Evolutionary conservation across 352 stramenopile species (phyloP), one percentile per base, ranked within the genome.

Genomic region (Stephanocyclus meneghinianus): DNA sequence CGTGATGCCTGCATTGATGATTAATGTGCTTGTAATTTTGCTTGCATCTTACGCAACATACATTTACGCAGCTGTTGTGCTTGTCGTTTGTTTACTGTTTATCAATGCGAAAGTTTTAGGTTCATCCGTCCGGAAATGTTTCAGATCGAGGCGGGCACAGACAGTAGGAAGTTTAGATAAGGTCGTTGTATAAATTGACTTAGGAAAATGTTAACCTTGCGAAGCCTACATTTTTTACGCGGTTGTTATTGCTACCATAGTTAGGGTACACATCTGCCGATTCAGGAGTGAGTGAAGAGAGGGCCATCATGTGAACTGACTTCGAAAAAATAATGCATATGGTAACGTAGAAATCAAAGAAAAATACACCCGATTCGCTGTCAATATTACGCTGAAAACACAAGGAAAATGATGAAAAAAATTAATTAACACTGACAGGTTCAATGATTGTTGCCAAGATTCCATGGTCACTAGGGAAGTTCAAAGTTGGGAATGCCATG

Each of bases 401-500:
- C 32, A 6, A 40, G 6, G 35, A 40, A 40, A 40, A 0, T 9
- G 4, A 8, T 9, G 7, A 8, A 8, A 40, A 40, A 40, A 40
- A 2, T 8, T 40, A 40, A 8, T 40, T 4, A 40, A 8, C 7
- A 40, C 3, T 8, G 35, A 40, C 35, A 57, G 64, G 76, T 61
- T 87, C 66, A 61, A 90, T 26, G 48, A 87, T 59, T 44, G 79
- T 83, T 26, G 78, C 65, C 45, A 91, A 71, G 67, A 93, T 86
- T 7, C 85, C 90, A 74, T 94, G 90, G 71, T 94, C 90, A 45
- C 76, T 89, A 0, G 90, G 90, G 67, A 93, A 94, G 2, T 91
- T 77, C 26, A 93, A 76, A 0, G 90, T 93, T 29, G 90, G 90
- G 55, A 94, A 94, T n/a, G 94, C 87, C 72, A 91, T 91, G 71